These are phyloP conservation scores for Naematelia aurantialba DNA, from an alignment of 768 basidiomycete genomes.

Conservation along the genomic window DNA sequence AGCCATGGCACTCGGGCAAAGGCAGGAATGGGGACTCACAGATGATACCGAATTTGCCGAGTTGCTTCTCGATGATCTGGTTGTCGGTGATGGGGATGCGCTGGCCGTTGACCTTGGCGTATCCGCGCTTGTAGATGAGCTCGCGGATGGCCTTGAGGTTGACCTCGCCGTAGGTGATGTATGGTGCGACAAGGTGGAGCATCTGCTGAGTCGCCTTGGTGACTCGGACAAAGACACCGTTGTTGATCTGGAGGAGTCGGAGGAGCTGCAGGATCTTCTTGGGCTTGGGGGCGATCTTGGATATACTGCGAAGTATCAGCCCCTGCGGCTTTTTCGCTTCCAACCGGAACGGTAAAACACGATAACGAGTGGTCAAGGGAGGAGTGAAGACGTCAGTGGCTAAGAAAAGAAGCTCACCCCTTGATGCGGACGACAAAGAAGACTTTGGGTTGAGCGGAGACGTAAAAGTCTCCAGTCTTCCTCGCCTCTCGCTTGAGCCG, in stretches of 20 bases:
- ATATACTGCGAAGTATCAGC: constrained; percentile 69
- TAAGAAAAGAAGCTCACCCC: constrained; percentile 64
- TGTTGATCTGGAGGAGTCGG: constrained; percentile 99
- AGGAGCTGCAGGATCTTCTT: constrained; percentile 98
- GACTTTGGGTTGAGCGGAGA: constrained; percentile 92
- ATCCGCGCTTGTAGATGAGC: constrained; percentile 98
- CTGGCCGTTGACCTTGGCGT: constrained; percentile 97
- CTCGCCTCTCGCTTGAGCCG: constrained; percentile 90
- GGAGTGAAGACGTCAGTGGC: neutral
- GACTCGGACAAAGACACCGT: constrained; percentile 95
- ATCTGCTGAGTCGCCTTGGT: constrained; percentile 95
- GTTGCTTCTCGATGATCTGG: constrained; percentile 79
- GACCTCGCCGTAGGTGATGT: constrained; percentile 88
- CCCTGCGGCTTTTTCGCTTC: neutral
- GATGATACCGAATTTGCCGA: constrained; percentile 92
- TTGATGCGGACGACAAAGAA: constrained; percentile 97
- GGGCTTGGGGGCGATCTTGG: constrained; percentile 98
- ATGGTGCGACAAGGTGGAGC: constrained; percentile 95
- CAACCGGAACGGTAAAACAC: neutral
- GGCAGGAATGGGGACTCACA: constrained; percentile 52
- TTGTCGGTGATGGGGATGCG: constrained; percentile 94
- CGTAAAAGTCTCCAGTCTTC: constrained; percentile 91
- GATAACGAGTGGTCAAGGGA: neutral
- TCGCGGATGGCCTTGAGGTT: constrained; percentile 96
- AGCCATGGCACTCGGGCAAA: neutral